These are phyloP conservation scores for Fusarium transvaalense DNA, from an alignment of 2,329 filamentous ascomycete genomes.

Conservation along the genomic window DNA sequence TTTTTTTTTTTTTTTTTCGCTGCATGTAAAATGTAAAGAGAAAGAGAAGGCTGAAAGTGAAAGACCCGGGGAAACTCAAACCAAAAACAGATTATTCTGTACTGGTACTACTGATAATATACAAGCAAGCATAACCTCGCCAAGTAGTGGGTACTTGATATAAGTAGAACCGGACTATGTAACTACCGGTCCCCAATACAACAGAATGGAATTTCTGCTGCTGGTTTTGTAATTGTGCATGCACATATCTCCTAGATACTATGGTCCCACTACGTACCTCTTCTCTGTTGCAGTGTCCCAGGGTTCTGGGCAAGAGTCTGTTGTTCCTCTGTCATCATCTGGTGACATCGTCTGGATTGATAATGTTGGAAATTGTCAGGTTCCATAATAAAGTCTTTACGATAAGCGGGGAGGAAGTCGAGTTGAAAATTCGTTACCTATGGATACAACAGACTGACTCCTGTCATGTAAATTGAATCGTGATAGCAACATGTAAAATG, in stretches of 20 bases:
- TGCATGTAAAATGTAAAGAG: too few species aligned
- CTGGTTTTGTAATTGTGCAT: constrained; percentile 11
- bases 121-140: constrained; percentile 4
- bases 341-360: constrained; percentile 1
- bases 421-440: background rate
- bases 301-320: constrained; percentile 1
- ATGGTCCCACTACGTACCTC: constrained; percentile 17
- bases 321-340: constrained; percentile 11
- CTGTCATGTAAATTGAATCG: constrained; percentile 14
- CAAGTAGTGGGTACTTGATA: constrained; percentile 20
- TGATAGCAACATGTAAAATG: background rate
- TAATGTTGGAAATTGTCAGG: background rate
- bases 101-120: background rate
- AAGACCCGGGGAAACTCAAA: constrained; percentile 19
- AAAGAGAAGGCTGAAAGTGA: too few species aligned
- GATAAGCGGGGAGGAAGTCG: background rate
- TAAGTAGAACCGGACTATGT: background rate
- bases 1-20: too few species aligned
- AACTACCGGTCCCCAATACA: constrained; percentile 25
- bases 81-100: constrained; percentile 4
- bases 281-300: background rate
- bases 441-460: constrained; percentile 5
- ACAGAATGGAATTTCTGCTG: constrained; percentile 2
- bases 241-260: too few species aligned
- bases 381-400: background rate